Conservation (phyloP, 2,329 filamentous ascomycete genomes). For the Xylaria multiplex region DNA sequence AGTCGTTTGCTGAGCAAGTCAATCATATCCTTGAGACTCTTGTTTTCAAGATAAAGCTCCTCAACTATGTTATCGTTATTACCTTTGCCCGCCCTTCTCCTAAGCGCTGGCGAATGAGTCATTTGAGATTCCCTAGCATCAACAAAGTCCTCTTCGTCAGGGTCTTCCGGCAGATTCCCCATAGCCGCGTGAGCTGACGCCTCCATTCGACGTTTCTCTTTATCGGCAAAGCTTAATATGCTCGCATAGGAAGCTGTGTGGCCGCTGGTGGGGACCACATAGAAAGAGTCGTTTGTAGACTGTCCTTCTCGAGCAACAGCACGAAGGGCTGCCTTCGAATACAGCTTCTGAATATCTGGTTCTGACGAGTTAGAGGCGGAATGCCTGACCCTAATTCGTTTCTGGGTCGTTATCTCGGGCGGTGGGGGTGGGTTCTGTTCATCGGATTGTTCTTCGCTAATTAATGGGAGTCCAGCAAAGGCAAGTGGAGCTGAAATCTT, state of each 20-base stretch:
- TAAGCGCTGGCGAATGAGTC: slow-evolving; percentile 55
- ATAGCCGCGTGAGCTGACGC: slow-evolving; percentile 57
- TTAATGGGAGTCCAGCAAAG: slow-evolving; percentile 89
- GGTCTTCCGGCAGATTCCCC: slow-evolving; percentile 60
- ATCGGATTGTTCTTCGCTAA: slow-evolving; percentile 59
- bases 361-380: slow-evolving; percentile 57
- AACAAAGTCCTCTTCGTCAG: slow-evolving; percentile 86
- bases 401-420: slow-evolving; percentile 53
- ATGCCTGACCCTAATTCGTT: slow-evolving; percentile 52
- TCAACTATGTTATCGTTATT: slow-evolving; percentile 73
- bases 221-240: slow-evolving; percentile 78
- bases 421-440: slow-evolving; percentile 53
- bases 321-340: slow-evolving; percentile 84
- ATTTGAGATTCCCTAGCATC: slow-evolving; percentile 78
- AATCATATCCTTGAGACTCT: slow-evolving; percentile 82
- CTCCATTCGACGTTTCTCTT: slow-evolving; percentile 70
- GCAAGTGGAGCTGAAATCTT: slow-evolving; percentile 89
- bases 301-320: slow-evolving; percentile 78
- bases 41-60: slow-evolving; percentile 89
- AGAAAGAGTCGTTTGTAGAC: slow-evolving; percentile 80
- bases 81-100: slow-evolving; percentile 54
- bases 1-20: slow-evolving; percentile 88
- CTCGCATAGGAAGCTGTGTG: slow-evolving; percentile 93
- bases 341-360: slow-evolving; percentile 83
- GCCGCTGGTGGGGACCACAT: slow-evolving; percentile 90